phyloP scores from a whole-genome alignment of 2,329 filamentous ascomycete genomes.

The Monosporascus sp. region DNA sequence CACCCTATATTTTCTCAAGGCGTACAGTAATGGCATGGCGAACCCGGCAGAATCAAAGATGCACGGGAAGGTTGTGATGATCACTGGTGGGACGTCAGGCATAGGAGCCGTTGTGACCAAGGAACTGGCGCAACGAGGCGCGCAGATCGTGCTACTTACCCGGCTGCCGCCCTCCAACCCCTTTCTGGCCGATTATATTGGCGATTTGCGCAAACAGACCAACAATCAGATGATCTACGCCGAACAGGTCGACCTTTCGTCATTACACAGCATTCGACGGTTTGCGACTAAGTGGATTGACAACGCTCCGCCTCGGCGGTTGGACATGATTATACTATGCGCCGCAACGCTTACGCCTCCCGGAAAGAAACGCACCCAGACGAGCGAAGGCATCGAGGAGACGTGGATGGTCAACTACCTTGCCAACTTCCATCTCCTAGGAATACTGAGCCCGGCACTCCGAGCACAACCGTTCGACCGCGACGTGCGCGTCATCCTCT shows the following conservation, averaged over 20 bases:
- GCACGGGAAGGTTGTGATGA: slow-evolving; percentile 89
- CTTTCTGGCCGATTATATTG: slow-evolving; percentile 88
- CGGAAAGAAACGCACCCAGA: slow-evolving; percentile 54
- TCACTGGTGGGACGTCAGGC: slow-evolving; percentile 92
- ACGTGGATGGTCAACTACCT: slow-evolving; percentile 96
- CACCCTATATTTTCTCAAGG: slow-evolving; percentile 52
- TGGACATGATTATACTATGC: slow-evolving; percentile 89
- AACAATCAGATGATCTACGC: slow-evolving; percentile 88
- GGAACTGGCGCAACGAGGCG: slow-evolving; percentile 73
- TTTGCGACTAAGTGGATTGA: slow-evolving; percentile 99
- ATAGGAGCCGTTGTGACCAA: slow-evolving; percentile 75
- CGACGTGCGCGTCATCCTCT: slow-evolving; percentile 82
- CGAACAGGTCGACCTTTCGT: slow-evolving; percentile 86
- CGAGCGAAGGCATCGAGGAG: slow-evolving; percentile 75
- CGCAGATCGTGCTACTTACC: slow-evolving; percentile 86
- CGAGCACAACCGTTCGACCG: slow-evolving; percentile 88
- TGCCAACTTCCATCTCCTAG: slow-evolving; percentile 90
- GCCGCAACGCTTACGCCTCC: slow-evolving; percentile 71
- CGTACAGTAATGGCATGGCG: slow-evolving; percentile 68
- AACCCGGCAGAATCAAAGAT: slow-evolving; percentile 77
- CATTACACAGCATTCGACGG: slow-evolving; percentile 80
- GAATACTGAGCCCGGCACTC: slow-evolving; percentile 84
- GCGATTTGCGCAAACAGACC: slow-evolving; percentile 73
- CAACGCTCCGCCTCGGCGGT: slow-evolving; percentile 78
- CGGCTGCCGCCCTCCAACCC: slow-evolving; percentile 75